Evolutionary conservation across 148 eudicot species (phyloP).

Genomic region (Chenopodium berlandieri): DNA sequence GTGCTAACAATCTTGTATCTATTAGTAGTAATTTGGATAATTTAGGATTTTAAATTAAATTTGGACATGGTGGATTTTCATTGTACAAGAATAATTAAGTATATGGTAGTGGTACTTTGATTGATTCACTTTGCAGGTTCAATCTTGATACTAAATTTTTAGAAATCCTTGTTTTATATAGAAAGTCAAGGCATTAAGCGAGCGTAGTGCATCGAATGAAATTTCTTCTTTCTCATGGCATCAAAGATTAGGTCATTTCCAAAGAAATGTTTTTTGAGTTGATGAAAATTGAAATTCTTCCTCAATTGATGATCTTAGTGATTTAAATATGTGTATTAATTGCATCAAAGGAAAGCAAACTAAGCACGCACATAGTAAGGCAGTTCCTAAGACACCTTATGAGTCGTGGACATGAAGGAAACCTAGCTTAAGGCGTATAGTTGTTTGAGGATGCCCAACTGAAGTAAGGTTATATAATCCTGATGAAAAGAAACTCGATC

Average conservation of each 20-base stretch:
- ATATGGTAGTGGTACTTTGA: not conserved
- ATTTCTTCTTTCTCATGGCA: not conserved
- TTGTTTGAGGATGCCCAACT: not conserved
- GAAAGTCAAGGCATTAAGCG: not conserved
- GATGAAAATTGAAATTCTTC: not conserved
- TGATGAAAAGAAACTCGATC: no score
- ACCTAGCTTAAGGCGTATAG: not conserved
- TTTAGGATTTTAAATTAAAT: not conserved
- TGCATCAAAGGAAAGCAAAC: no score
- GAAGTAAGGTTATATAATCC: not conserved
- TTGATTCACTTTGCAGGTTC: not conserved
- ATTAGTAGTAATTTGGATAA: no score
- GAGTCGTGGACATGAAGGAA: not conserved
- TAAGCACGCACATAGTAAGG: no score
- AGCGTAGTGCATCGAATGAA: not conserved
- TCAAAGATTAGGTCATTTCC: conserved; percentile 1
- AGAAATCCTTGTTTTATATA: not conserved
- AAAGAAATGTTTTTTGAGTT: conserved; percentile 1
- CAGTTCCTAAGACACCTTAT: no score
- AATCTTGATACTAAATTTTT: not conserved
- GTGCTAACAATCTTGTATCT: no score
- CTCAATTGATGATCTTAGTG: no score
- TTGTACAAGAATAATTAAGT: not conserved
- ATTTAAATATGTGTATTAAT: no score
- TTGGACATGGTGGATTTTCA: not conserved